Evolutionary conservation across 2,329 filamentous ascomycete genomes (phyloP).

Genomic region (Botrytis tulipae): DNA sequence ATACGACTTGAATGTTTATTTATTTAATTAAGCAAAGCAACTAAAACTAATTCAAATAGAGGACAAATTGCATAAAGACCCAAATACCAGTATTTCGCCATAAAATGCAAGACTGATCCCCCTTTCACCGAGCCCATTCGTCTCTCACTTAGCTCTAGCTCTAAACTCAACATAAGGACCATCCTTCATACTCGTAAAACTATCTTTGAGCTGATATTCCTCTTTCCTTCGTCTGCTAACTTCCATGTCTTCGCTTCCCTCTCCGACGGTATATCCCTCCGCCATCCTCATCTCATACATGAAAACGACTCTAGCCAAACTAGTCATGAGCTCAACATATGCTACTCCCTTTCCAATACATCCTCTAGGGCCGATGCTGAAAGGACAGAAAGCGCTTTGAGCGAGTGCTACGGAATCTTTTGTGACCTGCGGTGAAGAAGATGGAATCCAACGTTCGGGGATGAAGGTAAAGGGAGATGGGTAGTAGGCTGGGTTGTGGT

Average conservation of each 20-base stretch:
- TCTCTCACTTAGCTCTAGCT: conserved; percentile 25
- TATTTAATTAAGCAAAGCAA: no score
- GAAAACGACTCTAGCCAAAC: conserved; percentile 28
- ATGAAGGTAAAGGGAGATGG: conserved; percentile 43
- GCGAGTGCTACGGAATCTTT: conserved; percentile 29
- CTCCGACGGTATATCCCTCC: conserved; percentile 46
- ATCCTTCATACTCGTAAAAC: conserved; percentile 71
- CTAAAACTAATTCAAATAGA: no score
- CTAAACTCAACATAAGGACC: conserved; percentile 67
- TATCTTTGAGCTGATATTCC: conserved; percentile 71
- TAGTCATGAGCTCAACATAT: conserved; percentile 30
- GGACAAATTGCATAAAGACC: no score
- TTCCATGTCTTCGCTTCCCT: conserved; percentile 50
- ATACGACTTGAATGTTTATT: no score
- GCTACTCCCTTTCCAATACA: conserved; percentile 35
- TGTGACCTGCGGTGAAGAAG: conserved; percentile 22
- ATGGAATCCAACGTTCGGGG: conserved; percentile 48
- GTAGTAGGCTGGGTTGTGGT: conserved; percentile 47
- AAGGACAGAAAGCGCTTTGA: conserved; percentile 31
- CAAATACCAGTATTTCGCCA: neutral
- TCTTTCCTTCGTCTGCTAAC: conserved; percentile 53
- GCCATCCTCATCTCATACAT: conserved; percentile 32
- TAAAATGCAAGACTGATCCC: neutral
- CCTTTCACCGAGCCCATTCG: rapidly evolving
- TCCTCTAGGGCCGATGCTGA: conserved; percentile 32